Evolutionary conservation across 495 filamentous ascomycete genomes (phyloP).

Genomic region (Daldinia vernicosa): DNA sequence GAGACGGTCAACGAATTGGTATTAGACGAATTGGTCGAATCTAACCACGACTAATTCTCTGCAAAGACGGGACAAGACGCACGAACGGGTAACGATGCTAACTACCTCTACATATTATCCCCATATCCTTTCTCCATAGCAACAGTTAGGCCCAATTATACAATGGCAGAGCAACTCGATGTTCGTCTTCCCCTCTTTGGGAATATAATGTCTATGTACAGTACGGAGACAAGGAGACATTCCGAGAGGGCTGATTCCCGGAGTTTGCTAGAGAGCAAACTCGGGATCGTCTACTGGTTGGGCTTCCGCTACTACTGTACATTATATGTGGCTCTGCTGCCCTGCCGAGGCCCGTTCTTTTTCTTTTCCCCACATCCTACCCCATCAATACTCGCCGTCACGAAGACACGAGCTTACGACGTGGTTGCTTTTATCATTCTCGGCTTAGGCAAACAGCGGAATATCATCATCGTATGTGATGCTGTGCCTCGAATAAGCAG

Average conservation of each 20-base stretch:
- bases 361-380: conserved; percentile 39
- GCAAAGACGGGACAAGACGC: conserved; percentile 9
- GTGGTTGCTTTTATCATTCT: conserved; percentile 18
- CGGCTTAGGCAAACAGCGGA: conserved; percentile 41
- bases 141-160: not conserved
- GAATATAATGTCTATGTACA: conserved; percentile 3
- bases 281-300: conserved; percentile 2
- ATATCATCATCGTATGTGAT: conserved; percentile 10
- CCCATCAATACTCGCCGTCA: conserved; percentile 18
- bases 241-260: conserved; percentile 3
- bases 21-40: conserved; percentile 16
- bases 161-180: too few species aligned
- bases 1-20: conserved; percentile 29
- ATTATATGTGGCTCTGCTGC: conserved; percentile 19
- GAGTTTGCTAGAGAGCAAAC: conserved; percentile 17
- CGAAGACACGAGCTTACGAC: conserved; percentile 28
- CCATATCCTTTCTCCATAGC: not conserved
- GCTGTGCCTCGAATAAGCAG: conserved; percentile 18
- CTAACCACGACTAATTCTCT: conserved; percentile 16
- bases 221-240: conserved; percentile 6
- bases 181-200: not conserved
- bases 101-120: not conserved
- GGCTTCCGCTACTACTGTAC: not conserved
- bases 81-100: conserved; percentile 14
- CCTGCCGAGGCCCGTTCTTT: conserved; percentile 20